Percentiles rank a stretch among this genome's conserved stretches.
These are phyloP conservation scores for Zygnema circumcarinatum DNA, from an alignment of 139 green algal genomes.

Conservation along the genomic window DNA sequence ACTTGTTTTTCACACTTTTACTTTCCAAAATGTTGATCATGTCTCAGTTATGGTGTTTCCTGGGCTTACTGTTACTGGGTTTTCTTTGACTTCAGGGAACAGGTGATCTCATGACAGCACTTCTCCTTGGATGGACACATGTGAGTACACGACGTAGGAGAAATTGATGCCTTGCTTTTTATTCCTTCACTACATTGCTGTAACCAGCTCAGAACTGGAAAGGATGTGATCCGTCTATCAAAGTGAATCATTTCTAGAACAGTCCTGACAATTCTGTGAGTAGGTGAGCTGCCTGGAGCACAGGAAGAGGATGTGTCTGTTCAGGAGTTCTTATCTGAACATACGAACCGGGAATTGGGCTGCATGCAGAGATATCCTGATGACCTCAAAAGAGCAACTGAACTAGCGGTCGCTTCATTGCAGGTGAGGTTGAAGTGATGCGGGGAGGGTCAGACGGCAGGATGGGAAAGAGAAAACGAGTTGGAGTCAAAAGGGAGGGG, in stretches of 20 bases:
- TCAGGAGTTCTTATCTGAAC: too few relatives aligned
- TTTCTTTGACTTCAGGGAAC: conserved; percentile 32
- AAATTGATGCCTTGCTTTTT: too few relatives aligned
- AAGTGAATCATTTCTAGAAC: too few relatives aligned
- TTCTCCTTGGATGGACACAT: conserved; percentile 36
- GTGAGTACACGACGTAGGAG: conserved; percentile 19
- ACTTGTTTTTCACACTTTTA: neutral
- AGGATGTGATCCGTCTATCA: too few relatives aligned
- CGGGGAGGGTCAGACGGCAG: too few relatives aligned
- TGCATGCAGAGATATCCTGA: conserved; percentile 22
- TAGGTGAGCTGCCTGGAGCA: neutral
- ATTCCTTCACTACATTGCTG: too few relatives aligned
- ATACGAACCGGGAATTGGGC: neutral
- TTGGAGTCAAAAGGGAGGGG: too few relatives aligned
- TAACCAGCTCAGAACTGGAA: too few relatives aligned
- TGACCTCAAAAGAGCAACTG: conserved; percentile 15
- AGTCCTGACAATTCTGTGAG: neutral
- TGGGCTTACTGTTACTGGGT: too few relatives aligned
- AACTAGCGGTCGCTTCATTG: conserved; percentile 30
- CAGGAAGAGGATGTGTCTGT: neutral
- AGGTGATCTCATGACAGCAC: conserved; percentile 41
- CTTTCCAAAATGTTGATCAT: neutral
- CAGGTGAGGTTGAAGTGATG: conserved; percentile 22
- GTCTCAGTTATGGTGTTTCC: neutral
- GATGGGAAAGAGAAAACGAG: too few relatives aligned